Percentiles rank a stretch among this genome's conserved stretches.
phyloP scores from a whole-genome alignment of 1,284 basidiomycete species.

The Ustilago xerochloae region DNA sequence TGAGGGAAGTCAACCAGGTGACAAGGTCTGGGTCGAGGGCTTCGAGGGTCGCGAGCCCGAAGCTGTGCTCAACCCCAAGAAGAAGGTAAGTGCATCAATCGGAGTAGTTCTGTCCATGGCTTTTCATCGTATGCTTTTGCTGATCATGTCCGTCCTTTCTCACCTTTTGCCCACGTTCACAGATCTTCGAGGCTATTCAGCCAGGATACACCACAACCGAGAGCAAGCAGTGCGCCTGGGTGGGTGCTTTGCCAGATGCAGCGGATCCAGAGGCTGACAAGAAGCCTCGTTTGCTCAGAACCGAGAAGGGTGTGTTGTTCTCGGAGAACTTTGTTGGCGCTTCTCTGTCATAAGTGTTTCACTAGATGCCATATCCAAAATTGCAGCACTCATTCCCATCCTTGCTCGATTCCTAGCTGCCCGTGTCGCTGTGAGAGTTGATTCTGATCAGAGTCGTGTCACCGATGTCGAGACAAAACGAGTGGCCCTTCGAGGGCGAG shows the following conservation, averaged over 20 bases:
- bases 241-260: constrained; percentile 57
- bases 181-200: constrained; percentile 68
- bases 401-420: not conserved
- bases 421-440: not conserved
- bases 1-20: constrained; percentile 59
- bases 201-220: constrained; percentile 62
- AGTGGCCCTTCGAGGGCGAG: not conserved
- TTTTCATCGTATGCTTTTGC: not conserved
- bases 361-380: not conserved
- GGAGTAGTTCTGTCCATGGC: not conserved
- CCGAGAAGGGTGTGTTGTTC: constrained; percentile 55
- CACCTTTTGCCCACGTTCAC: not conserved
- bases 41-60: constrained; percentile 64
- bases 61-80: constrained; percentile 67
- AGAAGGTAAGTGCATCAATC: constrained; percentile 54
- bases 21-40: constrained; percentile 65
- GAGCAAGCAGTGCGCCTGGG: constrained; percentile 59
- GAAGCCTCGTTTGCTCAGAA: constrained; percentile 57
- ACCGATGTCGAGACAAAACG: not conserved
- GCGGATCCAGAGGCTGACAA: constrained; percentile 62
- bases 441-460: not conserved
- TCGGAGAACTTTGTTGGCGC: constrained; percentile 61
- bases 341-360: constrained; percentile 49
- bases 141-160: not conserved
- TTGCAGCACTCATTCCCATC: not conserved